phyloP scores from a whole-genome alignment of 257 asterid genomes.

The Linderniella brevidens region DNA sequence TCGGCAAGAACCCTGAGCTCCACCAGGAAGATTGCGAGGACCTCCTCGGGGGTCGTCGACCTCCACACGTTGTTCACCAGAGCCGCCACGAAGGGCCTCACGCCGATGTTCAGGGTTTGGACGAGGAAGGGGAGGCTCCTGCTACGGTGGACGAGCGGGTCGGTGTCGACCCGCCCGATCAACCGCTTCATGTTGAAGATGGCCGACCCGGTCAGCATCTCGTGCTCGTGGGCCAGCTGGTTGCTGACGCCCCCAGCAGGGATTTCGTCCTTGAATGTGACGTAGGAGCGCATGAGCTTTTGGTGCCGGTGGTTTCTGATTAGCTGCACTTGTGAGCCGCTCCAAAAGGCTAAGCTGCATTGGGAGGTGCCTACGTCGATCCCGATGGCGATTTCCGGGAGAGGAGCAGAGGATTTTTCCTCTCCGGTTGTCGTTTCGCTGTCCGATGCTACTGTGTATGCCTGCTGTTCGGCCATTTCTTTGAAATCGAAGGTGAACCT shows the following conservation, averaged over 20 bases:
- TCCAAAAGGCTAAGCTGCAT: constrained; percentile 74
- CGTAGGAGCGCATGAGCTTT: constrained; percentile 34
- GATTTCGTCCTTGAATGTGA: constrained; percentile 5
- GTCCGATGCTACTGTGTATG: constrained; percentile 76
- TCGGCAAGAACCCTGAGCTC: constrained; percentile 67
- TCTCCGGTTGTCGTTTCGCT: constrained; percentile 58
- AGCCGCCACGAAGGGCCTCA: constrained; percentile 70
- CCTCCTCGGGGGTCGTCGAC: constrained; percentile 69
- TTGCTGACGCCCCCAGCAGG: constrained; percentile 4
- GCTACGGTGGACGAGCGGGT: constrained; percentile 63
- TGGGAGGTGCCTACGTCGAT: constrained; percentile 88
- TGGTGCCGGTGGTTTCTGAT: constrained; percentile 52
- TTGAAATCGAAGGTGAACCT: neutral
- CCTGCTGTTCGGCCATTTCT: constrained; percentile 56
- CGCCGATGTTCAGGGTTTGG: constrained; percentile 61
- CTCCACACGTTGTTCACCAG: constrained; percentile 70
- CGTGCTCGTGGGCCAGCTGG: constrained; percentile 11
- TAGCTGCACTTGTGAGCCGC: constrained; percentile 55
- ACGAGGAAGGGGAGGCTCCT: constrained; percentile 76
- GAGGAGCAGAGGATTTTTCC: constrained; percentile 33
- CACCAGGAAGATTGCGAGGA: constrained; percentile 60
- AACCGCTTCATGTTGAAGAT: constrained; percentile 72
- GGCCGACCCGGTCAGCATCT: constrained; percentile 64
- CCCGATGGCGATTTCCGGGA: constrained; percentile 56
- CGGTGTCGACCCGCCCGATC: constrained; percentile 69